Evolutionary conservation across 2,329 filamentous ascomycete genomes (phyloP).

Genomic region (Claviceps arundinis): DNA sequence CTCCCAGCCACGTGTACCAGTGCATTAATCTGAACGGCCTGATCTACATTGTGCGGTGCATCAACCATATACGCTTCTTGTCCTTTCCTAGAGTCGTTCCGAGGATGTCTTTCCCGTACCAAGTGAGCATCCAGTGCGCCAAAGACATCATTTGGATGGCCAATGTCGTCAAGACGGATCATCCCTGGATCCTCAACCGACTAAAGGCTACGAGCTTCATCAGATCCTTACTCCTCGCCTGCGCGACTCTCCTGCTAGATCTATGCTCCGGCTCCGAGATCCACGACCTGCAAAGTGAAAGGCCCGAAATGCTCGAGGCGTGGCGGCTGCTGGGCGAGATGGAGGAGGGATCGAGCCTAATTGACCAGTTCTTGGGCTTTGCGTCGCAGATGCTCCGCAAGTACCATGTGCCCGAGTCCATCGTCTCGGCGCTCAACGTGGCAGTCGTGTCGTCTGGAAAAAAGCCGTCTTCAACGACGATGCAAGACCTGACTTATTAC

Average conservation of each 20-base stretch:
- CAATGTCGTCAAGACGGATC: background rate
- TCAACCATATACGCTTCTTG: conserved; percentile 2
- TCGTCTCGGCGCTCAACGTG: background rate
- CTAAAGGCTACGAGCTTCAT: background rate
- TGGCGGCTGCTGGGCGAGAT: conserved; percentile 1
- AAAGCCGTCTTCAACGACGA: too few species aligned
- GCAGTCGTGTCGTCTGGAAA: background rate
- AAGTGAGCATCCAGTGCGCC: background rate
- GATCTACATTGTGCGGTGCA: conserved; percentile 2
- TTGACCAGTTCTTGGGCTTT: conserved; percentile 5
- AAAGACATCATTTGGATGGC: conserved; percentile 2
- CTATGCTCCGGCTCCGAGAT: conserved; percentile 2
- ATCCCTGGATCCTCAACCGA: background rate
- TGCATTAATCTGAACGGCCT: conserved; percentile 4
- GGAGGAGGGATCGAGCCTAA: conserved; percentile 2
- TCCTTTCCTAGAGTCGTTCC: background rate
- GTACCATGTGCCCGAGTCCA: background rate
- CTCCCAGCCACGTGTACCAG: background rate
- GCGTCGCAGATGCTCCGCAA: conserved; percentile 2
- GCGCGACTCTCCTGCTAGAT: conserved; percentile 3
- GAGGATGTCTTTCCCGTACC: conserved; percentile 1
- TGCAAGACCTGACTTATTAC: too few species aligned
- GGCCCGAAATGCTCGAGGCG: conserved; percentile 2
- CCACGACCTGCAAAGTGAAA: background rate
- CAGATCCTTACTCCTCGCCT: background rate